Evolutionary conservation across 495 filamentous ascomycete species (phyloP).

Genomic region (Cercophora sp.): DNA sequence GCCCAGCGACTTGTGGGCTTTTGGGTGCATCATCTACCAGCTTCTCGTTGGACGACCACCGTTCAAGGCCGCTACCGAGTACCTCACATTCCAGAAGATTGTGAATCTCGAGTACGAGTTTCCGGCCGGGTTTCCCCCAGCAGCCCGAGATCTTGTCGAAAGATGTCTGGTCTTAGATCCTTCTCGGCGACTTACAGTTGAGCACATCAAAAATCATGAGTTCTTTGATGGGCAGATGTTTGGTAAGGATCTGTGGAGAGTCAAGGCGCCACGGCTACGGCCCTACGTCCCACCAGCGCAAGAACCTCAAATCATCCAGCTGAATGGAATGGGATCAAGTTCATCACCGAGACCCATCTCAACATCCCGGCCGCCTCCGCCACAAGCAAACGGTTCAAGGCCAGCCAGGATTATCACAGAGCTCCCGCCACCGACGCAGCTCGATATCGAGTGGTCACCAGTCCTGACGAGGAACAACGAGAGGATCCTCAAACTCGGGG

Average conservation of each 20-base stretch:
- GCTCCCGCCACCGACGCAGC: constrained; percentile 87
- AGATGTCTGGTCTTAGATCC: constrained; percentile 90
- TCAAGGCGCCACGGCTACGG: constrained; percentile 84
- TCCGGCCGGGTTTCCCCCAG: constrained; percentile 80
- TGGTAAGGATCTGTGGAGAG: constrained; percentile 83
- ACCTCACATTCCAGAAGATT: constrained; percentile 97
- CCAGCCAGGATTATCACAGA: constrained; percentile 89
- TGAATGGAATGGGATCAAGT: constrained; percentile 57
- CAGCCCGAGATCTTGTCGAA: constrained; percentile 89
- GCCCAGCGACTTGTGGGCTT: constrained; percentile 96
- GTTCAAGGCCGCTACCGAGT: constrained; percentile 97
- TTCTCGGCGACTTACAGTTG: constrained; percentile 78
- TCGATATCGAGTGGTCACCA: constrained; percentile 99
- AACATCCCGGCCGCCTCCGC: constrained; percentile 41
- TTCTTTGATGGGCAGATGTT: constrained; percentile 92
- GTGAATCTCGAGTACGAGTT: constrained; percentile 92
- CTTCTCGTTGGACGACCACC: constrained; percentile 88
- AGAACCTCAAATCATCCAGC: constrained; percentile 71
- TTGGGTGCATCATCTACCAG: constrained; percentile 99
- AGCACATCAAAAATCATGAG: constrained; percentile 94
- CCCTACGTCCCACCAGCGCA: constrained; percentile 76
- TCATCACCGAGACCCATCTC: constrained; percentile 48
- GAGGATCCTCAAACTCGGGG: constrained; percentile 90
- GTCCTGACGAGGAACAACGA: constrained; percentile 89
- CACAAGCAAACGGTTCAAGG: constrained; percentile 45